Conservation (phyloP, 805 yeast genomes). For the Kazachstania martiniae region DNA sequence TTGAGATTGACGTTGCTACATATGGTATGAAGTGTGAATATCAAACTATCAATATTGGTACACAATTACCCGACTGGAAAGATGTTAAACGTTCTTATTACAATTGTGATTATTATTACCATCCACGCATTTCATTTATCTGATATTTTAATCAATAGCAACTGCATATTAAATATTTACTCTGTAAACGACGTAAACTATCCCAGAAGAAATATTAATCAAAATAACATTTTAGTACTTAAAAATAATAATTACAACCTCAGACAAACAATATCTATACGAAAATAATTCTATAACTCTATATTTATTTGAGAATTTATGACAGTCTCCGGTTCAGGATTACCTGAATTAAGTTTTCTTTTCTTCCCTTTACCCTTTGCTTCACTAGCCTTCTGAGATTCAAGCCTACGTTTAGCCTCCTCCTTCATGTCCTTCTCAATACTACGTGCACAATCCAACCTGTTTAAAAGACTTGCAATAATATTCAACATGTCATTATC, state of each 20-base stretch:
- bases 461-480: constrained; percentile 18
- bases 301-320: too few species aligned
- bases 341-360: constrained; percentile 4
- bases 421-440: constrained; percentile 20
- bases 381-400: neutral
- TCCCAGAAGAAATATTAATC: too few species aligned
- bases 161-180: too few species aligned
- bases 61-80: constrained; percentile 23
- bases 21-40: constrained; percentile 67
- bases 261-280: too few species aligned
- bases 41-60: constrained; percentile 18
- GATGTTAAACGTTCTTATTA: constrained; percentile 27
- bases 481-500: constrained; percentile 24
- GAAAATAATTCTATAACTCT: too few species aligned
- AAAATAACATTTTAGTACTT: too few species aligned
- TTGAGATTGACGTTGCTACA: constrained; percentile 64
- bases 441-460: constrained; percentile 20
- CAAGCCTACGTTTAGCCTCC: constrained; percentile 5
- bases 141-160: constrained; percentile 1
- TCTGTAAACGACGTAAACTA: too few species aligned
- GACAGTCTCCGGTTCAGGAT: too few species aligned
- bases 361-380: constrained; percentile 2
- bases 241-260: too few species aligned
- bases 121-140: constrained; percentile 18
- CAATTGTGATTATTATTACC: constrained; percentile 26